Evolutionary conservation across 176 grass and related monocot genomes (phyloP).

Genomic region (Otatea glauca): DNA sequence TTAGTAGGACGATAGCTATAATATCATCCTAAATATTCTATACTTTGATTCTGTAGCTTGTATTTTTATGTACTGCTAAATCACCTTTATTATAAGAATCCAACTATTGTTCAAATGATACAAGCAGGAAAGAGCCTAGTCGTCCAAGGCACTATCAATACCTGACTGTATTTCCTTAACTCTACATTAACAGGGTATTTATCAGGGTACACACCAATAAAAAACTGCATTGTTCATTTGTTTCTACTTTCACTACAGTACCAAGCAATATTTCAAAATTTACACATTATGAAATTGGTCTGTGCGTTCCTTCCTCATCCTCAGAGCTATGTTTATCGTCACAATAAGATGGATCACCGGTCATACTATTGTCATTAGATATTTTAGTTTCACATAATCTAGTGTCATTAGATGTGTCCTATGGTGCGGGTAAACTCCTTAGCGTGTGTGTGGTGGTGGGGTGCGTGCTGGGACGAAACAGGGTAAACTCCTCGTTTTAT

Average conservation of each 20-base stretch:
- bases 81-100: constrained; percentile 98
- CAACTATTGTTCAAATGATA: constrained; percentile 93
- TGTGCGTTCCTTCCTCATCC: constrained; percentile 56
- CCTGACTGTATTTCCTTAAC: constrained; percentile 81
- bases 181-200: constrained; percentile 61
- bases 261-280: constrained; percentile 1
- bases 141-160: constrained; percentile 92
- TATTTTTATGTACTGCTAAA: constrained; percentile 87
- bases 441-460: too few species aligned
- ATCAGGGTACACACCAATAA: constrained; percentile 34
- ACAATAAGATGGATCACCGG: constrained; percentile 33
- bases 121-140: constrained; percentile 96
- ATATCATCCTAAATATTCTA: too few species aligned
- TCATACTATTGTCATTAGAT: too few species aligned
- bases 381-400: too few species aligned
- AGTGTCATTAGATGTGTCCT: too few species aligned
- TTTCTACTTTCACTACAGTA: constrained; percentile 29
- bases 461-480: too few species aligned
- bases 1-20: too few species aligned
- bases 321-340: constrained; percentile 62
- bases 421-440: too few species aligned
- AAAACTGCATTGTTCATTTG: background rate
- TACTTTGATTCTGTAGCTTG: too few species aligned
- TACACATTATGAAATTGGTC: constrained; percentile 30
- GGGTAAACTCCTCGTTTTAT: too few species aligned